Evolutionary conservation across 768 basidiomycete genomes (phyloP), one percentile per base, ranked within the genome.

Genomic region (Chalciporus pseudorubinellus): DNA sequence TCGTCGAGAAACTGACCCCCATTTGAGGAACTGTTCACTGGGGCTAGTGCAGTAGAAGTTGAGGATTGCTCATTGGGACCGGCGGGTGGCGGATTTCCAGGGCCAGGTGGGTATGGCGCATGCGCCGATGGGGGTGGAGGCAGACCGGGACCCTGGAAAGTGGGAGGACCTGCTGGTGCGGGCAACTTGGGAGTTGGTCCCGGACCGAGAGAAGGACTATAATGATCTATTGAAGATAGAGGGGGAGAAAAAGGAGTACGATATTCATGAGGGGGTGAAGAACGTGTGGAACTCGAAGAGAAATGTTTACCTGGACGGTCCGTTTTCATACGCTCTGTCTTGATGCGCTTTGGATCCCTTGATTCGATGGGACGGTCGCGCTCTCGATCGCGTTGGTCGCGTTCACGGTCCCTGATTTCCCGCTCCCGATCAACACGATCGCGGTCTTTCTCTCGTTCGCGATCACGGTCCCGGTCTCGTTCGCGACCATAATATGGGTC

Each of bases 311-410:
- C 75, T 69, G 66, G 67, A 55, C 74, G 73, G 40, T 76, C 73
- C 48, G 68, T 59, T 59, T 77, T 77, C 64, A 71, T 70, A 46
- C 76, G 72, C 53, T 83, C 76, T 3, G 75, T 72, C 64, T 85
- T 86, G 53, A 80, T 71, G 45, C 85, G 75, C 66, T 85, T 86
- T 14, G 79, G 70, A 53, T 87, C 85, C 38, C 84, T 65, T 44
- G 67, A 68, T 53, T 77, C 75, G 51, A 74, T 73, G 6, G 75
- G 68, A 13, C 76, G 69, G n/a, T 78, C 77, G 21, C 79, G 67
- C 1, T 78, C 77, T 42, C 75, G 67, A 46, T 79, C 77, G 43
- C 73, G 66, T 48, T 70, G 63, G 36, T 72, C 68, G 36, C 74
- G 66, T 22, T 66, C 65, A 52, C 65, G 65, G 48, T 64, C 63